These are phyloP conservation scores for Camellia oleifera DNA, from an alignment of 179 eudicot genomes.

Conservation along the genomic window DNA sequence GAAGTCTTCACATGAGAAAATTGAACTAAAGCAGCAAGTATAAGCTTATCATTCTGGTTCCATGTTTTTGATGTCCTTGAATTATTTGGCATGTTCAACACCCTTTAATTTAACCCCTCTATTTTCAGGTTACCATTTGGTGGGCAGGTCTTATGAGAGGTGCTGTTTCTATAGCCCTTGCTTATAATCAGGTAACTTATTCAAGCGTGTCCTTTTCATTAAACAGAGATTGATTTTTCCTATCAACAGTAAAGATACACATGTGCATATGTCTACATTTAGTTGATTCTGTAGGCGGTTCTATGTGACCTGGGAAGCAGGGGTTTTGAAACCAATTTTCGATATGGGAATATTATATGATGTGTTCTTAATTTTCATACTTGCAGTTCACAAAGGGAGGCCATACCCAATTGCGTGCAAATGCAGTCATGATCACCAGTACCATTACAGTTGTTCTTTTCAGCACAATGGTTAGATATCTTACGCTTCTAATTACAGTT, in stretches of 20 bases:
- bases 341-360: not conserved
- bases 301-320: not conserved
- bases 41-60: constrained; percentile 20
- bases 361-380: constrained; percentile 4
- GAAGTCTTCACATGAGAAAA: constrained; percentile 50
- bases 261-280: not conserved
- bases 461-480: constrained; percentile 68
- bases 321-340: not conserved
- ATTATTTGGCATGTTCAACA: constrained; percentile 14
- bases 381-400: constrained; percentile 67
- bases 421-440: constrained; percentile 78
- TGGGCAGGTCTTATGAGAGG: constrained; percentile 99
- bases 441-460: constrained; percentile 75
- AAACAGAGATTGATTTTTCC: not conserved
- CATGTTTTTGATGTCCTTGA: not conserved
- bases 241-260: not conserved
- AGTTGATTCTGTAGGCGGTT: not conserved
- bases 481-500: constrained; percentile 1
- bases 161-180: constrained; percentile 98
- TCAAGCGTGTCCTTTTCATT: not conserved
- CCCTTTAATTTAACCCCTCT: not conserved
- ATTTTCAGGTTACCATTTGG: constrained; percentile 73
- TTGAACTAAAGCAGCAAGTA: constrained; percentile 74
- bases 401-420: constrained; percentile 53
- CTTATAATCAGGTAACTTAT: constrained; percentile 76